phyloP scores from a whole-genome alignment of 2,329 filamentous ascomycete genomes.

The Calonectria leucothoes region DNA sequence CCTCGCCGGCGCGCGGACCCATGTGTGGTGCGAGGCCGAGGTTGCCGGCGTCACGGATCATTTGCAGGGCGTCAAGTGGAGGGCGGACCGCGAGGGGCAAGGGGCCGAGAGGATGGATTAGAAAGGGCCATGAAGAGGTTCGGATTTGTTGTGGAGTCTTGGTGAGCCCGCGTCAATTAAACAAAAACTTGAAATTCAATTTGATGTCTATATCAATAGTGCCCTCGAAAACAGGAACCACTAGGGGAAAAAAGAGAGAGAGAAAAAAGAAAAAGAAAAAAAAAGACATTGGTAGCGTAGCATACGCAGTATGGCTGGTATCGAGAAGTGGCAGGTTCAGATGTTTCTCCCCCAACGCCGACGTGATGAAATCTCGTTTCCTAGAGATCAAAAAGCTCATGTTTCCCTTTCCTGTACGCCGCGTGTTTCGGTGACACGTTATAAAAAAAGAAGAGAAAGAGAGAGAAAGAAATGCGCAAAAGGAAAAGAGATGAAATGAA shows the following conservation, averaged over 20 bases:
- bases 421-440: neutral
- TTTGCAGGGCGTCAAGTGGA: slow-evolving; percentile 43
- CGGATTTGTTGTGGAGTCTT: neutral
- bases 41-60: slow-evolving; percentile 62
- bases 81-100: slow-evolving; percentile 34
- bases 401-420: slow-evolving; percentile 8
- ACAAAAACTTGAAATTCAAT: neutral
- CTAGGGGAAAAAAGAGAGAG: too few relatives aligned
- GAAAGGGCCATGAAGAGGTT: neutral
- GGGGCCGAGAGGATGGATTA: slow-evolving; percentile 31
- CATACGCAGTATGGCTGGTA: slow-evolving; percentile 16
- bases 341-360: slow-evolving; percentile 19
- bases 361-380: slow-evolving; percentile 13
- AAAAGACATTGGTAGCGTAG: slow-evolving; percentile 9
- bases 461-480: neutral
- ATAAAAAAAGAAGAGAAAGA: neutral
- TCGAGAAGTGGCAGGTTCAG: slow-evolving; percentile 9
- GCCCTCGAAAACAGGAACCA: neutral
- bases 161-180: too few relatives aligned
- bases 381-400: slow-evolving; percentile 6
- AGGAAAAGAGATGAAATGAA: neutral
- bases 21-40: slow-evolving; percentile 58
- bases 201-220: slow-evolving; percentile 9
- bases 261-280: too few relatives aligned
- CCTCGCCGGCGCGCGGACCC: slow-evolving; percentile 51